Evolutionary conservation across 2,329 filamentous ascomycete species (phyloP), one percentile per base, ranked within the genome.

Genomic region (Pseudocercospora cruenta): DNA sequence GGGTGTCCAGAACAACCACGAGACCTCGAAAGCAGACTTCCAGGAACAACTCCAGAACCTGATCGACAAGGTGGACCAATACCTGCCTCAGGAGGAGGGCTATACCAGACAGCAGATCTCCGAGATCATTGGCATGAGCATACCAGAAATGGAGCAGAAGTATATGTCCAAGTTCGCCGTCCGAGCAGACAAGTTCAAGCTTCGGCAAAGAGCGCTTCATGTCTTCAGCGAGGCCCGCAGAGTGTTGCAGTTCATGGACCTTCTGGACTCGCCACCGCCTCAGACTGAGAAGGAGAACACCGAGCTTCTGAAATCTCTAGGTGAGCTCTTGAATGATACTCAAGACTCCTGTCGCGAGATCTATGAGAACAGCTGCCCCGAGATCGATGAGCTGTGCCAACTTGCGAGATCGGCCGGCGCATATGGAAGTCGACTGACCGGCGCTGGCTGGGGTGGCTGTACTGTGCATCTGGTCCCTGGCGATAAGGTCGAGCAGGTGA

Each of bases 371-470:
- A 95, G 91, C 74, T 96, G 92, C 73, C 89, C 91, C 0, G 94
- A 98, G 79, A 87, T 98, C n/a, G 94, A 99, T 78, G 85, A 92
- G 68, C 86, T 99, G 43, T 98, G 94, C 79, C 79, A 84, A 45
- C 90, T 98, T 71, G 94, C 94, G 0, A 85, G 89, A 28, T 84
- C 83, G 16, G 91, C 91, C 0, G 95, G 95, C 1, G 88, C 91
- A 19, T 93, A 93, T 77, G 95, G 94, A 28, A 93, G 91, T 72
- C 85, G 94, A 26, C 81, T 97, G 72, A 98, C 94, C 0, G 95
- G 95, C 45, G 95, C 95, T 0, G 95, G 95, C 2, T 99, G 95
- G 95, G 95, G 95, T 68, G 95, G 95, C 2, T 98, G 95, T 81
- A 95, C 88, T 67, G 94, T 99, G 65, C 95, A 99, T 81, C 85